Conservation (phyloP, 305 asterid species). For the Withania somnifera region DNA sequence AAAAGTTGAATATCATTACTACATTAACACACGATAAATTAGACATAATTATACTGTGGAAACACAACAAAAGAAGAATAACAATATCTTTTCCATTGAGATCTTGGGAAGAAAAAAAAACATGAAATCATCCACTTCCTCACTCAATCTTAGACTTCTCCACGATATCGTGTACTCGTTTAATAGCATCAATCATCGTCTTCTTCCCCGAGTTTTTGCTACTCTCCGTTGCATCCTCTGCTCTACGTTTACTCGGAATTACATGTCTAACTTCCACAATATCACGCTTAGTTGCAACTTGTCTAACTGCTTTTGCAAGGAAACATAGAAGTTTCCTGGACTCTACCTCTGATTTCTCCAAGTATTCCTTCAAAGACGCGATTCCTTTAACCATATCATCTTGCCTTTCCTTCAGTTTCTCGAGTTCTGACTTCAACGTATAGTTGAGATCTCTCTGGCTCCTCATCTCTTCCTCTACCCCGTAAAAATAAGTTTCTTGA, state of each 20-base stretch:
- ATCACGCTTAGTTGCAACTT: background rate
- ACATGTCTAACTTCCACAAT: background rate
- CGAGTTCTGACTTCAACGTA: constrained; percentile 18
- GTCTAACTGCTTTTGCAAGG: constrained; percentile 16
- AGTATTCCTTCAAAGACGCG: background rate
- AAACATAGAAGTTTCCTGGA: background rate
- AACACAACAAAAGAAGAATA: background rate
- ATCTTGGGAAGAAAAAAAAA: background rate
- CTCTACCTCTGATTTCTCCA: background rate
- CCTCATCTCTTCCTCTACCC: constrained; percentile 6
- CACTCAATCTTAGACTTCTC: background rate
- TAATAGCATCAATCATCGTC: background rate
- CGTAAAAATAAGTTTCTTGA: background rate
- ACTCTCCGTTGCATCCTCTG: background rate
- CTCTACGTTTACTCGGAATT: constrained; percentile 2
- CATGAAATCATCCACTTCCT: background rate
- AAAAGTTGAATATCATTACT: background rate
- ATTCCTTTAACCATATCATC: constrained; percentile 16
- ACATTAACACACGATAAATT: background rate
- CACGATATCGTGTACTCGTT: background rate
- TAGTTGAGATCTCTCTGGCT: constrained; percentile 2
- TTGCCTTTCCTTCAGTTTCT: constrained; percentile 21
- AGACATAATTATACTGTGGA: background rate
- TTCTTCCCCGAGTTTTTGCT: background rate
- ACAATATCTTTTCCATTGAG: background rate